Evolutionary conservation across 352 stramenopile genomes (phyloP).

Genomic region (Globisporangium paddicum): DNA sequence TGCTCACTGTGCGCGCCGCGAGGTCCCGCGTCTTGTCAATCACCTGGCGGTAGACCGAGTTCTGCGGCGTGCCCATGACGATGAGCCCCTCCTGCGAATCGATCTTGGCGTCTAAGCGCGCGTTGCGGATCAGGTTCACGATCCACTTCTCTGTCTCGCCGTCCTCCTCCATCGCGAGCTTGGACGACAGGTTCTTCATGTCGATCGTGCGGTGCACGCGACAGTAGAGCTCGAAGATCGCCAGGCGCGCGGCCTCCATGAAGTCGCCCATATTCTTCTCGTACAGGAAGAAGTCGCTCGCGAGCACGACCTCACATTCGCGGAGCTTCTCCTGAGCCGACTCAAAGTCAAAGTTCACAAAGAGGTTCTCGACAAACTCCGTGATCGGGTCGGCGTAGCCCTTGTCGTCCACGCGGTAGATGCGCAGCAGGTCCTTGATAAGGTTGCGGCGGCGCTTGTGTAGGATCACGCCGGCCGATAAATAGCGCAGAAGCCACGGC

Average conservation of each 20-base stretch:
- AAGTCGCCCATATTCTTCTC: slow-evolving; percentile 96
- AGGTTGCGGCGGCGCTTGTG: slow-evolving; percentile 94
- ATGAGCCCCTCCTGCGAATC: slow-evolving; percentile 96
- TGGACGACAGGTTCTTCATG: slow-evolving; percentile 94
- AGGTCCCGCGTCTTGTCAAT: slow-evolving; percentile 98
- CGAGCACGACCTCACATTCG: slow-evolving; percentile 94
- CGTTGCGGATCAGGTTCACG: slow-evolving; percentile 98
- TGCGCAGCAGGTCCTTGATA: slow-evolving; percentile 94
- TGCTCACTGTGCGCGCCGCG: slow-evolving; percentile 88
- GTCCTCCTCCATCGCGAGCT: slow-evolving; percentile 95
- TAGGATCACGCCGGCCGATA: slow-evolving; percentile 96
- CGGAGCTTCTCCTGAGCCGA: slow-evolving; percentile 91
- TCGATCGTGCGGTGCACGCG: slow-evolving; percentile 99
- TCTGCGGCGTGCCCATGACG: slow-evolving; percentile 93
- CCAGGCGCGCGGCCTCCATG: slow-evolving; percentile 96
- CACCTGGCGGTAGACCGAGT: slow-evolving; percentile 95
- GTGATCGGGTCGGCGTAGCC: slow-evolving; percentile 79
- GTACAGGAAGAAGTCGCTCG: slow-evolving; percentile 97
- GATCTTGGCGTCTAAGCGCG: slow-evolving; percentile 97
- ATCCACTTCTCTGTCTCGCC: slow-evolving; percentile 98
- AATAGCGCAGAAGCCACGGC: slow-evolving; percentile 96
- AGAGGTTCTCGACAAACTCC: slow-evolving; percentile 97
- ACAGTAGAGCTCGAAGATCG: slow-evolving; percentile 99
- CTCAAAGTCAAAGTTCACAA: slow-evolving; percentile 99
- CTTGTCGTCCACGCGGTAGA: slow-evolving; percentile 91